phyloP scores from a whole-genome alignment of 2,329 filamentous ascomycete species.

The Escovopsis sp. region DNA sequence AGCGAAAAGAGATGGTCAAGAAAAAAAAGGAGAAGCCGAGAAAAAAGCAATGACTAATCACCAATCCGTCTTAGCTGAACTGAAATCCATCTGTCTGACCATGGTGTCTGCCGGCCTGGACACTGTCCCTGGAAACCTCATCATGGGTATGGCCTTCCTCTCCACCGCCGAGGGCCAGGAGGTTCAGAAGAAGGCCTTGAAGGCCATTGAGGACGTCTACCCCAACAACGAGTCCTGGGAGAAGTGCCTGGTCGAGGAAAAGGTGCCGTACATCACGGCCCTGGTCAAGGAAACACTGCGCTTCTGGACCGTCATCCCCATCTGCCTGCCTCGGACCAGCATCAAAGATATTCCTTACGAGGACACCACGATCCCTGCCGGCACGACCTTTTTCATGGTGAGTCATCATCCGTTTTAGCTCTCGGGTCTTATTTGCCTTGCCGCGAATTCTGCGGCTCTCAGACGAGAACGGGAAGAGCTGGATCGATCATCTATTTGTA shows the following conservation, averaged over 20 bases:
- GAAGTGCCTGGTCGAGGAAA: conserved; percentile 57
- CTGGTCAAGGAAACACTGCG: conserved; percentile 66
- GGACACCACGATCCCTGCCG: conserved; percentile 52
- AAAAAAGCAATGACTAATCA: too few species aligned
- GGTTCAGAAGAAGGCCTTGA: conserved; percentile 55
- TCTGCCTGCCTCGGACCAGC: conserved; percentile 58
- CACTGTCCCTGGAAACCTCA: conserved; percentile 64
- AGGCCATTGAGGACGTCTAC: conserved; percentile 57
- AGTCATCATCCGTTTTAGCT: conserved; percentile 1
- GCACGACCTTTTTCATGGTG: conserved; percentile 68
- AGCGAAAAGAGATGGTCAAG: not conserved
- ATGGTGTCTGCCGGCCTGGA: conserved; percentile 74
- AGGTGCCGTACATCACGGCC: conserved; percentile 61
- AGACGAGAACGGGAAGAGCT: too few species aligned
- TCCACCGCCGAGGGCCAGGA: conserved; percentile 51
- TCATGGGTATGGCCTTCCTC: conserved; percentile 67
- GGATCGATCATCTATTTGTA: not conserved
- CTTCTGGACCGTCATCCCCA: conserved; percentile 67
- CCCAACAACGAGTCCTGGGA: conserved; percentile 65
- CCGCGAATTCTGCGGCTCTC: too few species aligned
- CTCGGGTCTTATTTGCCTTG: not conserved
- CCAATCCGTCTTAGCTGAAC: conserved; percentile 38
- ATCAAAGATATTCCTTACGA: conserved; percentile 61
- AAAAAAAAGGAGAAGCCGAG: not conserved
- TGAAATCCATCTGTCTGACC: conserved; percentile 68